Percentiles rank a stretch among this genome's conserved stretches.
phyloP scores from a whole-genome alignment of 208 protist genomes.

The Acanthamoeba culbertsoni region DNA sequence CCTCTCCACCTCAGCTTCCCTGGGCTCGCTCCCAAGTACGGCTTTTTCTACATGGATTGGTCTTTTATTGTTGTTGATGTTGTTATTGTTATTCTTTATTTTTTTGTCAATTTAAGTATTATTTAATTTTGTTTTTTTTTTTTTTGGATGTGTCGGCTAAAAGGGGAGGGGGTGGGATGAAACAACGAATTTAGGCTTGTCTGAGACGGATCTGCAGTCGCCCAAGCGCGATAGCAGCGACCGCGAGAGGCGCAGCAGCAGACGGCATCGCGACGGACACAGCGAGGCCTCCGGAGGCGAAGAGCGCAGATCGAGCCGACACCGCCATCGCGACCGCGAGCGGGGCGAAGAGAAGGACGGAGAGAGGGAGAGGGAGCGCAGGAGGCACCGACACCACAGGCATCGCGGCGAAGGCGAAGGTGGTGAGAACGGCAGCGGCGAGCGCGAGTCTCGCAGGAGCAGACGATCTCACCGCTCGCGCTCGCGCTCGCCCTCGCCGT shows the following conservation, averaged over 20 bases:
- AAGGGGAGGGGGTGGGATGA: too few species aligned
- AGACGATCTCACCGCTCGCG: background rate
- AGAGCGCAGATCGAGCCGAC: too few species aligned
- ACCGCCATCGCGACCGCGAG: background rate
- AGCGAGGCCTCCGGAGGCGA: background rate
- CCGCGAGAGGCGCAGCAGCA: background rate
- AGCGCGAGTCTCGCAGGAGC: conserved; percentile 15
- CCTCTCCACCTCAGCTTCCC: background rate
- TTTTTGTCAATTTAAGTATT: too few species aligned
- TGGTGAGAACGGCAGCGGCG: background rate
- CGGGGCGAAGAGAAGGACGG: background rate
- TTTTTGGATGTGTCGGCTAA: too few species aligned
- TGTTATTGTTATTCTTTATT: background rate
- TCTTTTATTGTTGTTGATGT: background rate
- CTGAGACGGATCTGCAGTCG: background rate
- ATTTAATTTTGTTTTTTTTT: too few species aligned
- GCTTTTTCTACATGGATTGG: background rate
- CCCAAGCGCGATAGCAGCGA: background rate
- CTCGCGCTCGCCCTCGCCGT: background rate
- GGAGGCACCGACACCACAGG: background rate
- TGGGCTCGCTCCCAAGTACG: background rate
- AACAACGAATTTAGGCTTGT: too few species aligned
- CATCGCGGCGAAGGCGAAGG: background rate
- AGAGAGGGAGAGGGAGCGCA: background rate
- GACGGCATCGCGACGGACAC: background rate